A percentile compares a stretch with the other conserved stretches of the same genome.
Evolutionary conservation across 2,329 filamentous ascomycete species (phyloP).

Genomic region (Cordyceps fumosorosea): DNA sequence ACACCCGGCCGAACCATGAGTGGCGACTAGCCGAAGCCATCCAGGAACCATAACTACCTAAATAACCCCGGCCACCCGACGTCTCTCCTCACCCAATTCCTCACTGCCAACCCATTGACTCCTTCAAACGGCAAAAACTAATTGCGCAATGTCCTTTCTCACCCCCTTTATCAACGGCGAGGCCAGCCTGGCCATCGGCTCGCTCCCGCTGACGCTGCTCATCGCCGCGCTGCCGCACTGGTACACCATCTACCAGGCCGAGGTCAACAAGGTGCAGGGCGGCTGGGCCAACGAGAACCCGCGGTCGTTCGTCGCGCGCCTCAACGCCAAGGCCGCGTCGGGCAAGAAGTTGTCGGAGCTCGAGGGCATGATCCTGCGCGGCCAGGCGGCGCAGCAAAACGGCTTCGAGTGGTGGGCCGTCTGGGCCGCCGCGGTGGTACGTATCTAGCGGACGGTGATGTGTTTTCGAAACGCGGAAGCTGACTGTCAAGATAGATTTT

Average conservation of each 20-base stretch:
- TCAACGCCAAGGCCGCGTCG: conserved; percentile 12
- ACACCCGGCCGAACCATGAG: not conserved
- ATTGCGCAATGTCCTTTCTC: not conserved
- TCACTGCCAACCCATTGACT: not conserved
- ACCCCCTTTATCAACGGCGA: conserved; percentile 9
- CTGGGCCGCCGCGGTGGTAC: conserved; percentile 12
- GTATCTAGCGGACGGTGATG: not conserved
- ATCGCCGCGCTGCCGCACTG: conserved; percentile 13
- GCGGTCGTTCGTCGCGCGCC: conserved; percentile 12
- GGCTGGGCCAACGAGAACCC: conserved; percentile 15
- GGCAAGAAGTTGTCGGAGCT: conserved; percentile 11
- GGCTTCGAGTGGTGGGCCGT: conserved; percentile 15
- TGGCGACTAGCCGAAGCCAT: not conserved
- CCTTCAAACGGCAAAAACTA: not conserved
- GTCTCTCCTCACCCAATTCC: not conserved
- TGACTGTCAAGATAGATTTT: not conserved
- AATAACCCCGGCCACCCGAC: not conserved
- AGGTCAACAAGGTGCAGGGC: conserved; percentile 14
- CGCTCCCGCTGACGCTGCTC: conserved; percentile 13
- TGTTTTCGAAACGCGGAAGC: not conserved
- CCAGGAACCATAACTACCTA: not conserved
- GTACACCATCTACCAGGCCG: conserved; percentile 14
- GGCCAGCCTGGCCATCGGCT: conserved; percentile 12
- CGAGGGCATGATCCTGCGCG: conserved; percentile 13
- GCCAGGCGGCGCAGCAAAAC: conserved; percentile 13